phyloP scores from a whole-genome alignment of 768 basidiomycete species.

The Scleroderma citrinum region DNA sequence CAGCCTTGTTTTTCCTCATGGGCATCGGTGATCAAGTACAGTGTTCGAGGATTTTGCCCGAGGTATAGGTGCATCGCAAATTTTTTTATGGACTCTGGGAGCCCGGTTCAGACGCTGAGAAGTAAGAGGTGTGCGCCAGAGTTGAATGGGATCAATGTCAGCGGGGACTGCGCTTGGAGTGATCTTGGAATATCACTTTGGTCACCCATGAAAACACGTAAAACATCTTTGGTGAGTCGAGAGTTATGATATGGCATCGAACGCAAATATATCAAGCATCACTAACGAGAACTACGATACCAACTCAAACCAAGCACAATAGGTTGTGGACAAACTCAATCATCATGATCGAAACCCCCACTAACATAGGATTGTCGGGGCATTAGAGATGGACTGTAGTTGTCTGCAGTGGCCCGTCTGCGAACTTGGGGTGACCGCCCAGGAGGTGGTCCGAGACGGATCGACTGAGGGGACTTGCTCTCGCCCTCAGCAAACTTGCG shows the following conservation, averaged over 20 bases:
- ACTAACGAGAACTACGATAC: neutral
- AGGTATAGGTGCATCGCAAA: conserved; percentile 68
- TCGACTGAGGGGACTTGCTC: conserved; percentile 22
- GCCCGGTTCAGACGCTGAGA: too few species aligned
- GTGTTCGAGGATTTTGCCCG: conserved; percentile 56
- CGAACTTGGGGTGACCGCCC: conserved; percentile 21
- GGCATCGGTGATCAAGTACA: conserved; percentile 67
- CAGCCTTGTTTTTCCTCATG: conserved; percentile 59
- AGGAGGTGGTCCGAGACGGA: conserved; percentile 41
- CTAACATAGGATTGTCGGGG: conserved; percentile 13
- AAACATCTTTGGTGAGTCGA: too few species aligned
- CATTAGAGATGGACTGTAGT: conserved; percentile 14
- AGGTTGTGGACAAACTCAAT: conserved; percentile 6
- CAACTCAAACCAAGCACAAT: neutral
- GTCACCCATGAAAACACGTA: too few species aligned
- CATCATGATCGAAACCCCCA: conserved; percentile 4
- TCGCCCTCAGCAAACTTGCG: conserved; percentile 29
- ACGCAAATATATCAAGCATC: neutral
- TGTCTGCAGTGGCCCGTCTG: conserved; percentile 4
- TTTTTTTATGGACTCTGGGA: too few species aligned
- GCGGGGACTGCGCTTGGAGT: too few species aligned
- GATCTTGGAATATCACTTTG: too few species aligned
- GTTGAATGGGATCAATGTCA: too few species aligned
- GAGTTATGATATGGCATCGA: too few species aligned
- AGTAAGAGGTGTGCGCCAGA: too few species aligned